Evolutionary conservation across 208 protist species (phyloP).

Genomic region (Leptomonas seymouri): DNA sequence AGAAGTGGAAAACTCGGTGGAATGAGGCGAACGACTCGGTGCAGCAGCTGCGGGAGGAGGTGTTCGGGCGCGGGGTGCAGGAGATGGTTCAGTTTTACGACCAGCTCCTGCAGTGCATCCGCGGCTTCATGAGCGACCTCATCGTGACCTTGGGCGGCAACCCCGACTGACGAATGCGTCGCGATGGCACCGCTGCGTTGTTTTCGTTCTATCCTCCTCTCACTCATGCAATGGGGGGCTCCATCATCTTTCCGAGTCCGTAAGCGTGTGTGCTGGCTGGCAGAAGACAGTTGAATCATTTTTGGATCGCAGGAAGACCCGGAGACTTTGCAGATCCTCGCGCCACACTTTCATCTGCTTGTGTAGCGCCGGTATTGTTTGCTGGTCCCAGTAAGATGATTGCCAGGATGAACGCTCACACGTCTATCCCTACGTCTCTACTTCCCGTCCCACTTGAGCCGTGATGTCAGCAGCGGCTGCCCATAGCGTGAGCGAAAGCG

Average conservation of each 20-base stretch:
- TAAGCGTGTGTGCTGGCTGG: too few relatives aligned
- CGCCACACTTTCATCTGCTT: not conserved
- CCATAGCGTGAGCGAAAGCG: too few relatives aligned
- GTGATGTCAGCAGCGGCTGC: too few relatives aligned
- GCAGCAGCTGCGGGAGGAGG: slow-evolving; percentile 5
- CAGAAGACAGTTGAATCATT: too few relatives aligned
- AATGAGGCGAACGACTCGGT: not conserved
- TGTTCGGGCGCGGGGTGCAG: slow-evolving; percentile 5
- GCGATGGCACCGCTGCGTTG: not conserved
- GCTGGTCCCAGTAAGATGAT: too few relatives aligned
- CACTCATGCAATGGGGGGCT: not conserved
- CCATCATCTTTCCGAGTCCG: not conserved
- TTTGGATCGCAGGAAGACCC: too few relatives aligned
- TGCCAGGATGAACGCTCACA: too few relatives aligned
- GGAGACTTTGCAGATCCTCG: too few relatives aligned
- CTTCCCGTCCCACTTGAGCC: too few relatives aligned
- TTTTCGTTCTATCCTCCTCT: not conserved
- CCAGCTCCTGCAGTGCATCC: slow-evolving; percentile 7
- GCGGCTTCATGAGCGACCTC: slow-evolving; percentile 1
- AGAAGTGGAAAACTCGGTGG: slow-evolving; percentile 1
- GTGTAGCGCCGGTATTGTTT: not conserved
- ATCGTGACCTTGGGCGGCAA: slow-evolving; percentile 8
- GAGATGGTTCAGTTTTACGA: slow-evolving; percentile 13
- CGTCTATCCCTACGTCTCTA: too few relatives aligned
- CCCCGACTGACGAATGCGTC: not conserved